Percentiles rank a stretch among this genome's conserved stretches.
Evolutionary conservation across 352 stramenopile genomes (phyloP).

Genomic region (Phytophthora pinifolia): DNA sequence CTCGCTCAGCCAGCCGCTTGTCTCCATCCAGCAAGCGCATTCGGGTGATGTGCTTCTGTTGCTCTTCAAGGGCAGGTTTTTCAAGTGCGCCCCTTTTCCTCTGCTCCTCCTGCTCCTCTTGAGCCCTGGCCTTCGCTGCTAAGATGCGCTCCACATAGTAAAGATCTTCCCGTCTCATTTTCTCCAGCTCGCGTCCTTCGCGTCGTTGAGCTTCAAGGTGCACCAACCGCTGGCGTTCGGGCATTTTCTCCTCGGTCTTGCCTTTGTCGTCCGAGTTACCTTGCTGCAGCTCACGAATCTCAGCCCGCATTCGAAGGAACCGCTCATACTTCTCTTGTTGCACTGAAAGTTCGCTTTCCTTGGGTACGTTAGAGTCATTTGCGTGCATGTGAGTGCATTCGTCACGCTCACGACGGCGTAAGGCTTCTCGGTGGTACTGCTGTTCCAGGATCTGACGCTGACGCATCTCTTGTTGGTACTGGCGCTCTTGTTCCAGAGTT

Average conservation of each 20-base stretch:
- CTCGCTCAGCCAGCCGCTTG: slow-evolving; percentile 28
- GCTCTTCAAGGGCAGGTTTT: slow-evolving; percentile 40
- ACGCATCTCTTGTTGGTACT: slow-evolving; percentile 36
- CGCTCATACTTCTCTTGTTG: slow-evolving; percentile 38
- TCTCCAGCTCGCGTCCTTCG: slow-evolving; percentile 36
- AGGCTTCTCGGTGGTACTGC: slow-evolving; percentile 46
- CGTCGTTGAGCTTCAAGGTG: slow-evolving; percentile 27
- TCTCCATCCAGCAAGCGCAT: slow-evolving; percentile 50
- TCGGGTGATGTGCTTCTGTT: slow-evolving; percentile 45
- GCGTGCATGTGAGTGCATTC: slow-evolving; percentile 40
- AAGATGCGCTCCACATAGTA: slow-evolving; percentile 58
- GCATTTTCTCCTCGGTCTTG: slow-evolving; percentile 3
- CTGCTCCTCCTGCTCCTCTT: slow-evolving; percentile 21
- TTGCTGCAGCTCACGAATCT: slow-evolving; percentile 30
- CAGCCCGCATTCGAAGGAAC: slow-evolving; percentile 28
- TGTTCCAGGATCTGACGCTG: slow-evolving; percentile 44
- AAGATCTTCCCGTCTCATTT: slow-evolving; percentile 54
- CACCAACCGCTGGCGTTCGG: slow-evolving; percentile 32
- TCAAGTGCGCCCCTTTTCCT: background rate
- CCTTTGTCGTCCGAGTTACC: background rate
- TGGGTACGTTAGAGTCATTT: slow-evolving; percentile 43
- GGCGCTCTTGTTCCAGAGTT: slow-evolving; percentile 38
- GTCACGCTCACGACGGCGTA: slow-evolving; percentile 37
- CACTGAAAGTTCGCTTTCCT: slow-evolving; percentile 27
- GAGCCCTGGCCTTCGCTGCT: slow-evolving; percentile 32